These are phyloP conservation scores for Sambucus nigra DNA, from an alignment of 129 eudicot species.

Conservation along the genomic window DNA sequence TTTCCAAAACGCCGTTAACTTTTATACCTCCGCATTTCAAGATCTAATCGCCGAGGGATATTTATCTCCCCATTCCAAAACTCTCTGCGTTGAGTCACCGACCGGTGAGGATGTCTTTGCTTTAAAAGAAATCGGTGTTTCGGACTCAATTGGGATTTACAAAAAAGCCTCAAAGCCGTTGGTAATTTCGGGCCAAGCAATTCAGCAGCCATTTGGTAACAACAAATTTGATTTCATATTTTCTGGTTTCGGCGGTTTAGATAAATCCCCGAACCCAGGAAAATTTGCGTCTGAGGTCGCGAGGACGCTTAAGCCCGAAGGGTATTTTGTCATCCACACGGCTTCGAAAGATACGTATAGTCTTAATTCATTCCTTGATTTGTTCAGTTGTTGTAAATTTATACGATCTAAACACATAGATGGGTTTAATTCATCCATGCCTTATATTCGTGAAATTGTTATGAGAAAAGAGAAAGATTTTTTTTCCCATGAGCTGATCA, in stretches of 20 bases:
- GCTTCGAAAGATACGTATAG: constrained; percentile 60
- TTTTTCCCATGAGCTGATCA: constrained; percentile 10
- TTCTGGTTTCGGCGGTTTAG: constrained; percentile 55
- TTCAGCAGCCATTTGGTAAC: constrained; percentile 29
- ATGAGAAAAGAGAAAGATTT: constrained; percentile 27
- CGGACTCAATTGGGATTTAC: constrained; percentile 40
- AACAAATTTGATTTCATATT: constrained; percentile 65
- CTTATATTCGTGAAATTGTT: constrained; percentile 51
- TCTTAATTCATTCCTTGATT: constrained; percentile 58
- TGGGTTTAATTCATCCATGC: constrained; percentile 28
- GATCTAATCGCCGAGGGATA: constrained; percentile 57
- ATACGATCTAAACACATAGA: constrained; percentile 33
- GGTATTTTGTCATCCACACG: constrained; percentile 71
- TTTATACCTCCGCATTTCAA: constrained; percentile 56
- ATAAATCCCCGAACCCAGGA: constrained; percentile 27
- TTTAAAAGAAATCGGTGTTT: constrained; percentile 68
- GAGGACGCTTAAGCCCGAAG: constrained; percentile 80
- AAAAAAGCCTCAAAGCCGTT: constrained; percentile 58
- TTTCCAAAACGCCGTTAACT: constrained; percentile 43
- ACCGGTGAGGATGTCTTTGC: constrained; percentile 69
- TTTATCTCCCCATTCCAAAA: constrained; percentile 43
- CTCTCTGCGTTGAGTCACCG: constrained; percentile 63
- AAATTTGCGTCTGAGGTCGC: constrained; percentile 44
- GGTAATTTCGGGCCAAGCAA: constrained; percentile 38
- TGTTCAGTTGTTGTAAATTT: constrained; percentile 59